Percentiles rank a stretch among this genome's conserved stretches.
Conservation (phyloP, 1,284 basidiomycete genomes). For the Hypsizygus ulmarius region DNA sequence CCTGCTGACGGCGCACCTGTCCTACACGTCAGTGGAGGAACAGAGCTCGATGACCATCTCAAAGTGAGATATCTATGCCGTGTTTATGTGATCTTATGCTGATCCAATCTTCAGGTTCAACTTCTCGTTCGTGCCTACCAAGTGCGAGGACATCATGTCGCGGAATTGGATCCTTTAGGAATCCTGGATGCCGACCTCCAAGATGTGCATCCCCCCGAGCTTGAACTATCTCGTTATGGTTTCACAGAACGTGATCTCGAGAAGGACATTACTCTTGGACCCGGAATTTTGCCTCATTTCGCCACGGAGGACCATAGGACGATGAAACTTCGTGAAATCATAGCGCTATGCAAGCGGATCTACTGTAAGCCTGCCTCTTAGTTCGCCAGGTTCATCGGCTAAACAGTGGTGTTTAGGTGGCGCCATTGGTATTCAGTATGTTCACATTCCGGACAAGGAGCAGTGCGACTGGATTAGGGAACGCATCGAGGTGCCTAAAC, state of each 20-base stretch:
- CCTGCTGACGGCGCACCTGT: conserved; percentile 83
- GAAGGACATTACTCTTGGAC: conserved; percentile 92
- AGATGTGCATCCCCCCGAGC: conserved; percentile 76
- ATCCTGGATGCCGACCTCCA: conserved; percentile 88
- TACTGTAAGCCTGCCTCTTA: conserved; percentile 69
- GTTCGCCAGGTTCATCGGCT: conserved; percentile 6
- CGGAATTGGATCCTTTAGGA: conserved; percentile 93
- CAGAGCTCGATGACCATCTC: conserved; percentile 89
- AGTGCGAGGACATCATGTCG: conserved; percentile 96
- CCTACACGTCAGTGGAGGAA: conserved; percentile 67
- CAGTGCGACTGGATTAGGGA: conserved; percentile 99
- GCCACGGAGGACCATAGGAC: conserved; percentile 80
- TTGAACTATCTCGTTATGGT: conserved; percentile 91
- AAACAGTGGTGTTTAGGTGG: conserved; percentile 56
- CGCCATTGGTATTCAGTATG: conserved; percentile 94
- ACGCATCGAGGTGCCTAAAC: conserved; percentile 93
- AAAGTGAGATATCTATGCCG: conserved; percentile 57
- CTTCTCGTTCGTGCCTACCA: conserved; percentile 97
- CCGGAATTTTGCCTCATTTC: conserved; percentile 96
- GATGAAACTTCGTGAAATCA: conserved; percentile 91
- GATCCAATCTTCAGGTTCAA: conserved; percentile 67
- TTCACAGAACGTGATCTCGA: conserved; percentile 93
- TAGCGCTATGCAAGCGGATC: conserved; percentile 89
- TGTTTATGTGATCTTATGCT: conserved; percentile 6
- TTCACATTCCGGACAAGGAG: conserved; percentile 98